Base-by-base conservation (phyloP, 768 basidiomycete species). In the Tubosaeta sp. region DNA sequence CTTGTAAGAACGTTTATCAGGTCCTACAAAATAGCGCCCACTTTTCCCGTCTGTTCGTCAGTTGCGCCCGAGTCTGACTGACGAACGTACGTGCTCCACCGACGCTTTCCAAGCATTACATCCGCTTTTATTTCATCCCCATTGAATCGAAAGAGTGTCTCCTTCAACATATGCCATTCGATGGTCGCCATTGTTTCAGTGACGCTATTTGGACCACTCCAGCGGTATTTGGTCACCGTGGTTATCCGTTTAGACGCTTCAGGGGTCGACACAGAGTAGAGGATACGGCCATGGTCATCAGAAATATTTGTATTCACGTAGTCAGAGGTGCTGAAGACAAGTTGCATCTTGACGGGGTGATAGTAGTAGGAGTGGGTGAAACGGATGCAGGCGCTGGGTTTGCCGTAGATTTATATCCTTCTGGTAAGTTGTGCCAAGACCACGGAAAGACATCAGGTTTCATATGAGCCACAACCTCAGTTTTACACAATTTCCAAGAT, bases 161-260 rank as follows among this genome's bases (percentile, higher is more conserved):
- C 58, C 44, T 58, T 58, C 31, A 70, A 4, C 8, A 46, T 19
- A 14, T 64, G 67, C 66, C 69, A 72, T 32, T 72, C 66, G 14
- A 74, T 69, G 21, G 61, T 60, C n/a, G 64, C 73, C 49, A 74
- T 60, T 24, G 58, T 64, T 18, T 59, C 61, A 6, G 61, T 41
- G 18, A 58, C 58, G 22, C 52, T 51, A 18, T 39, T 51, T 14
- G 38, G 30, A 34, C 60, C 60, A 30, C 58, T 53, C 61, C 61
- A 63, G 5, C 52, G 55, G 43, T 57, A 55, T 42, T 66, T 65
- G 30, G 51, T 65, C 8, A 65, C 54, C 13, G 64, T 65, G 5
- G 61, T 65, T 19, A 53, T 39, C 22, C 53, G 61, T 30, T 55
- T 63, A 2, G 46, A 19, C 4, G 38, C 32, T 2, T n/a, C 45